These are phyloP conservation scores for Rosa hybrid DNA, from an alignment of 331 rosid genomes.

Conservation along the genomic window DNA sequence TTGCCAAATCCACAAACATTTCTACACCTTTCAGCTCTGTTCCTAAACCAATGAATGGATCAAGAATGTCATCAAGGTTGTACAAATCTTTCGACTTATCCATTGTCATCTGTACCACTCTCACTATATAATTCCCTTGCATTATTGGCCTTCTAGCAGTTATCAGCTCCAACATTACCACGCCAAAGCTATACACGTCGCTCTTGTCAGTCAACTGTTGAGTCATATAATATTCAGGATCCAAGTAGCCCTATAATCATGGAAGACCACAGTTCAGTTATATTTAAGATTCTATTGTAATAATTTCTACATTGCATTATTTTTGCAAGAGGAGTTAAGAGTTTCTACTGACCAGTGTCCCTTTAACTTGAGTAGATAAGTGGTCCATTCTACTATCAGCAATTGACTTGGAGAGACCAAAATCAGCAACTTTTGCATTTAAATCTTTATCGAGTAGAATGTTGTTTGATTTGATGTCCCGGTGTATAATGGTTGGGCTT, in stretches of 20 bases:
- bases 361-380: conserved; percentile 28
- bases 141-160: conserved; percentile 66
- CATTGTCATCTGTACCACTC: conserved; percentile 43
- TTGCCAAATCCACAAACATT: conserved; percentile 52
- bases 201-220: conserved; percentile 68
- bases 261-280: too few species aligned
- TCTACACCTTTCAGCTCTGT: conserved; percentile 41
- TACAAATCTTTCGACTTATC: conserved; percentile 40
- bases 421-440: conserved; percentile 28
- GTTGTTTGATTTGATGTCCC: conserved; percentile 31
- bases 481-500: conserved; percentile 28
- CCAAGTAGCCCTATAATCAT: conserved; percentile 58
- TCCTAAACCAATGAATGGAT: conserved; percentile 40
- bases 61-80: conserved; percentile 51
- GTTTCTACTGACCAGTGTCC: conserved; percentile 23
- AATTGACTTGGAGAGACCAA: conserved; percentile 30
- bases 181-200: conserved; percentile 71
- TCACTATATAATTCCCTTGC: conserved; percentile 54
- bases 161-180: conserved; percentile 61
- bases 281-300: not conserved
- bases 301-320: not conserved
- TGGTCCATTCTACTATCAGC: conserved; percentile 4
- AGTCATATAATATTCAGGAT: conserved; percentile 69
- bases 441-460: conserved; percentile 20
- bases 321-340: not conserved